Base-by-base conservation (phyloP, 805 yeast genomes). In the Candida methanosorbosa region DNA sequence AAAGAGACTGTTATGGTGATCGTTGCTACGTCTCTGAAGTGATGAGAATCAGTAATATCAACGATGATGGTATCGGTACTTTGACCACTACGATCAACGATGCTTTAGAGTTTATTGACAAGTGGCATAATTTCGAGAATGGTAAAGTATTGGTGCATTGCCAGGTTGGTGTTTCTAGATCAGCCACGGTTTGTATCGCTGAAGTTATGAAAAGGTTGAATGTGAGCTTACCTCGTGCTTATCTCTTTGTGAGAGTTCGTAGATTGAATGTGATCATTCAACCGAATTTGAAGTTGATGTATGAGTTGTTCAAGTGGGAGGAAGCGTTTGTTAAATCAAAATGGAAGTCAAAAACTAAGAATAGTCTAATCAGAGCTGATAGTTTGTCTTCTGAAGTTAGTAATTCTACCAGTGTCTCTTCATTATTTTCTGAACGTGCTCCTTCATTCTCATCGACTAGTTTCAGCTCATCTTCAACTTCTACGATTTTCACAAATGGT, bases 131-230 rank as follows among this genome's bases (percentile, higher is more conserved):
- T 16, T 25, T 24, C 7, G 43, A 45, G 1, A 59, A 58, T 25
- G 74, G 73, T 17, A 72, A 70, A 30, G 75, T 79, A 2, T 63
- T 90, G 40, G 88, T 90, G 9, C 97, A 90, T 55, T 90, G 97
- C 49, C 82, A 94, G 50, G 97, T 86, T 32, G 97, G 97, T 0
- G 97, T 90, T 4, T 84, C 95, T 0, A 64, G 97, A 36, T 84
- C 95, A 3, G 97, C 97, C 0, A 85, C 97, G 0, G 94, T 90
- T 9, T 90, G 94, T 46, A 90, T 90, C 44, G 96, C 96, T 1
- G 97, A 87, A 52, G 90, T 85, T 26, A 88, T 90, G 95, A 72
- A 75, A 44, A 60, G 95, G 27, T 58, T 82, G 35, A 59, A 72
- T 13, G 61, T 85, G 35, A 72, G 75, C 29, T 60, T 90, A 20